Conservation (phyloP, 768 basidiomycete genomes). For the Mycena rosella region DNA sequence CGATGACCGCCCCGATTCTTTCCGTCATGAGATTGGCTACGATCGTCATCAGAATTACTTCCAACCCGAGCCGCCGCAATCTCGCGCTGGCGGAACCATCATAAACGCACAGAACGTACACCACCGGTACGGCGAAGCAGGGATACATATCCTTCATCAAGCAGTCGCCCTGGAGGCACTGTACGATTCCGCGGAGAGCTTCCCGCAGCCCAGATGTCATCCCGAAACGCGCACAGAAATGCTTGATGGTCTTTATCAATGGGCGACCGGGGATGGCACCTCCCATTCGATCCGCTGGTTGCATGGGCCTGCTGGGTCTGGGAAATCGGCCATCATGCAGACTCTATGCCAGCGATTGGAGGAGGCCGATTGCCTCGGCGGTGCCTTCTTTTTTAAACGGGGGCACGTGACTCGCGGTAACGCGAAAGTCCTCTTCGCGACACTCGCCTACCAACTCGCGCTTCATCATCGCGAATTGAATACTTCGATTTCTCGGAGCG, state of each 20-base stretch:
- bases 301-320: too few relatives aligned
- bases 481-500: background rate
- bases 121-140: too few relatives aligned
- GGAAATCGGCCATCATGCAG: background rate
- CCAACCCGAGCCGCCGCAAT: too few relatives aligned
- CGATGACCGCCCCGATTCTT: too few relatives aligned
- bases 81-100: too few relatives aligned
- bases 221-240: background rate
- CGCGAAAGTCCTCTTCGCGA: background rate
- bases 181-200: background rate
- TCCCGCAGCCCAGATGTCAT: background rate
- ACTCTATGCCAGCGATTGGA: background rate
- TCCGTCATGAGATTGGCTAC: too few relatives aligned
- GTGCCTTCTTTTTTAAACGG: too few relatives aligned
- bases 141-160: background rate
- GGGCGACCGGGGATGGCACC: background rate
- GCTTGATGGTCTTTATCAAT: background rate
- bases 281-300: background rate
- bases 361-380: background rate
- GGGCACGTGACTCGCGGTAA: too few relatives aligned
- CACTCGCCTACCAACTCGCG: slow-evolving; percentile 4
- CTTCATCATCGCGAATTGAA: background rate
- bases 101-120: too few relatives aligned
- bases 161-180: background rate
- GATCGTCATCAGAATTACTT: too few relatives aligned